Base-by-base conservation (phyloP, 2,329 filamentous ascomycete species). In the Keithomyces neogunnii region DNA sequence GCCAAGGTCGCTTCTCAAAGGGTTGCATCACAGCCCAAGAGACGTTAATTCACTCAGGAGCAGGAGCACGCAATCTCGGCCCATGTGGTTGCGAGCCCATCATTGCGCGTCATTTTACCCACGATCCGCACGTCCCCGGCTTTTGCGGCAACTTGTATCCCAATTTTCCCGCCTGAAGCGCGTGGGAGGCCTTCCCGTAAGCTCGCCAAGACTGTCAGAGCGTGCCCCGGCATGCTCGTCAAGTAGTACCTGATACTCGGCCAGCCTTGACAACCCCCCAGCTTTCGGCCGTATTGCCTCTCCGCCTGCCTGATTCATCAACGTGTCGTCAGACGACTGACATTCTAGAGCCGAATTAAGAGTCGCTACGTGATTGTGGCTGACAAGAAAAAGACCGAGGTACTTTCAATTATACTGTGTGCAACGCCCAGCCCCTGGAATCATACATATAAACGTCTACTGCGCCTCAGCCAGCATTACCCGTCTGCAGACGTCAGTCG, bases 371-470 rank as follows among this genome's bases (percentile, higher is more conserved):
- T 19, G 19, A n/a, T 6, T 8, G 19, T 5, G 19, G 29, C 29
- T 4, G 6, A 40, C 48, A 10, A 45, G 31, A 36, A 53, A 10
- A 30, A 7, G 9, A 11, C 26, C 11, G 3, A 13, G 13, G 51
- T 51, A 64, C 19, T 65, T 56, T 73, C 65, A 65, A 74, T 74
- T 73, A 73, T 65, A 71, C 62, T 68, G 66, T 61, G 63, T 47
- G 60, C 64, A 74, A 73, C 70, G 70, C 71, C 68, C 63, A 62
- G 63, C 68, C 63, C 64, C 66, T 19, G 19, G 70, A 66, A 69
- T 71, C 69, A 72, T 73, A 75, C 69, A 73, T 70, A 51, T 45
- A 50, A 57, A 53, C 32, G 49, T 51, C 10, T 11, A n/a, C 48
- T 40, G 30, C 26, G 39, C 30, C 32, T 29, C 33, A 47, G 43